Base-by-base conservation (phyloP, 2,329 filamentous ascomycete species). In the Claviceps lovelessii region DNA sequence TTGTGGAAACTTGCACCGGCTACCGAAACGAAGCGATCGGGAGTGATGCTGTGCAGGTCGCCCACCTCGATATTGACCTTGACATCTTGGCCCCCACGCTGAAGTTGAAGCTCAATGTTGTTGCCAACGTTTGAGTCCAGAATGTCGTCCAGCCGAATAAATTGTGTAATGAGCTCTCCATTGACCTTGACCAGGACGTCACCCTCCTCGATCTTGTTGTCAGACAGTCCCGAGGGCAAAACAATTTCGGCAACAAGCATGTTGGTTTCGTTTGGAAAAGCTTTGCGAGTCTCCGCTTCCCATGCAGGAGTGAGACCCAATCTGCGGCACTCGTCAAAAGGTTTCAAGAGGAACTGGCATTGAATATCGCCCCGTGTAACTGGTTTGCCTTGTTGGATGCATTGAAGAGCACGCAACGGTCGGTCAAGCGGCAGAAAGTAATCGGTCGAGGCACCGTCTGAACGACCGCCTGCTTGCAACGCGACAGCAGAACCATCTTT, bases 241-340 rank as follows among this genome's bases (percentile, higher is more conserved):
- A 97, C 84, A 57, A 96, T 95, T 72, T 98, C 94, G 23, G 90
- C 91, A 13, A 96, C 91, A 33, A 98, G 80, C 88, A 98, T 90
- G 65, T 93, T 94, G 29, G 90, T 97, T 72, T 96, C 93, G 62
- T 88, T 86, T 0, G 94, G 93, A 61, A 95, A 95, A 31, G 81
- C 76, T 61, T 86, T 82, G 39, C 93, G 84, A 59, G 95, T 83
- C 55, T 85, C 83, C 42, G 87, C 85, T 73, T 98, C 93, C 84
- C 89, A 94, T 52, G 89, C 80, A 0, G 90, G 78, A 2, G 81
- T 88, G 57, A 98, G 75, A 8, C 93, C 93, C 11, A 98, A 76
- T 57, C 93, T 81, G 54, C 91, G 84, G 69, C 93, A 97, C 68
- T 98, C 94, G 62, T 98, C 94, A 63, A 98, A 98, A 0, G 93